A percentile compares a stretch with the other conserved stretches of the same genome.
These are phyloP conservation scores for Pseudogymnoascus sp. DNA, from an alignment of 2,329 filamentous ascomycete genomes.

Conservation along the genomic window DNA sequence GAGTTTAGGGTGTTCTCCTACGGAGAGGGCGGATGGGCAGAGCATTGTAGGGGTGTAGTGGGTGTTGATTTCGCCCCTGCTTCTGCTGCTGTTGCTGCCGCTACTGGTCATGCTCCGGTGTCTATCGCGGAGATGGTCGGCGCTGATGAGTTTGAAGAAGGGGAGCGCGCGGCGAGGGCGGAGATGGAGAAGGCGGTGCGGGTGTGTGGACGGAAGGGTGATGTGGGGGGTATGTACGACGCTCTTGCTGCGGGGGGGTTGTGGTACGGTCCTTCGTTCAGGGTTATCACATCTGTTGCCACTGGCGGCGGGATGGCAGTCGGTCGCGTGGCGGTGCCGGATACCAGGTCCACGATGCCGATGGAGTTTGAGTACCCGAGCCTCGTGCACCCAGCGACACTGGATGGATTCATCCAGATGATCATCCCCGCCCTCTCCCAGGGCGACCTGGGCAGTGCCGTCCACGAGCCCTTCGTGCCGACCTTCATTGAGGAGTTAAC, in stretches of 20 bases:
- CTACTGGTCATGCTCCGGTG: not conserved
- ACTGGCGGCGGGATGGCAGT: constrained; percentile 32
- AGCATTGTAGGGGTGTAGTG: constrained; percentile 50
- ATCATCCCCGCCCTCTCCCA: not conserved
- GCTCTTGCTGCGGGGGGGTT: constrained; percentile 42
- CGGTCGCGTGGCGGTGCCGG: constrained; percentile 35
- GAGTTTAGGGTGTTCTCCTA: constrained; percentile 53
- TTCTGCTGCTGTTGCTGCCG: constrained; percentile 37
- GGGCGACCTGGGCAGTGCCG: constrained; percentile 13
- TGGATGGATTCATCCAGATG: constrained; percentile 42
- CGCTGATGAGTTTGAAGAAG: constrained; percentile 9
- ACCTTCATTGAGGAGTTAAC: not conserved
- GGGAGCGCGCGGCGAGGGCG: constrained; percentile 24
- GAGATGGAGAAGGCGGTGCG: constrained; percentile 23
- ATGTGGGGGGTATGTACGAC: constrained; percentile 37
- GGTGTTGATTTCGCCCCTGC: constrained; percentile 33
- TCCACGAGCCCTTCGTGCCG: not conserved
- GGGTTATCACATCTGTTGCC: constrained; percentile 42
- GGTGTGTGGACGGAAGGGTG: not conserved
- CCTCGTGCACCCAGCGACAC: constrained; percentile 41
- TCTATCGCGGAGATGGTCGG: not conserved
- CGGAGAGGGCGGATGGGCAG: constrained; percentile 48
- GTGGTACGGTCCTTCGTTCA: constrained; percentile 46
- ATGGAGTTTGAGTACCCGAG: constrained; percentile 38
- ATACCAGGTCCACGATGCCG: constrained; percentile 43